These are phyloP conservation scores for Adansonia digitata DNA, from an alignment of 345 rosid species.

Conservation along the genomic window DNA sequence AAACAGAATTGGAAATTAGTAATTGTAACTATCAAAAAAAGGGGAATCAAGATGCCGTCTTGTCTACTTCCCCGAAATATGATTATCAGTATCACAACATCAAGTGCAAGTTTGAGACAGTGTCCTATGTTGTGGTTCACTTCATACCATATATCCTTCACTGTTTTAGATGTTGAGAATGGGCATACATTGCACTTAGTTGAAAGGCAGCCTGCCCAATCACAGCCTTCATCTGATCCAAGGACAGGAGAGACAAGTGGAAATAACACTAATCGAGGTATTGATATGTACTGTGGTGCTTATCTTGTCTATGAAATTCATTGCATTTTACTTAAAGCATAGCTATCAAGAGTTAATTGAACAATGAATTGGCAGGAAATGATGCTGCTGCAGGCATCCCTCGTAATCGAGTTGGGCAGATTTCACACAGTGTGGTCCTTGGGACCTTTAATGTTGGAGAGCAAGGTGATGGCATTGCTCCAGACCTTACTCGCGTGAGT, in stretches of 20 bases:
- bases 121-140: slow-evolving; percentile 4
- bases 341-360: not conserved
- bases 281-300: slow-evolving; percentile 2
- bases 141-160: slow-evolving; percentile 31
- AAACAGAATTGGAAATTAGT: not conserved
- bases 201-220: slow-evolving; percentile 66
- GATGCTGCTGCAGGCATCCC: slow-evolving; percentile 47
- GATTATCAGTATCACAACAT: not conserved
- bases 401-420: slow-evolving; percentile 58
- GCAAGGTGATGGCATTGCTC: slow-evolving; percentile 63
- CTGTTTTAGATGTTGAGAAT: slow-evolving; percentile 74
- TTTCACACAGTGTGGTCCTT: slow-evolving; percentile 86
- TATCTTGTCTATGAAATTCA: not conserved
- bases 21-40: not conserved
- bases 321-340: not conserved
- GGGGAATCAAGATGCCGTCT: not conserved
- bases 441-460: slow-evolving; percentile 83
- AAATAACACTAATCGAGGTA: slow-evolving; percentile 44
- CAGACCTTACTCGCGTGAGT: slow-evolving; percentile 64
- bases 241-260: slow-evolving; percentile 48
- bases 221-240: slow-evolving; percentile 48
- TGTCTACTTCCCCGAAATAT: not conserved
- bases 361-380: slow-evolving; percentile 41
- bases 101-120: not conserved
- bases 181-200: slow-evolving; percentile 94